Percentiles rank a stretch among this genome's conserved stretches.
Conservation (phyloP, 495 filamentous ascomycete species). For the Tuber aestivum region DNA sequence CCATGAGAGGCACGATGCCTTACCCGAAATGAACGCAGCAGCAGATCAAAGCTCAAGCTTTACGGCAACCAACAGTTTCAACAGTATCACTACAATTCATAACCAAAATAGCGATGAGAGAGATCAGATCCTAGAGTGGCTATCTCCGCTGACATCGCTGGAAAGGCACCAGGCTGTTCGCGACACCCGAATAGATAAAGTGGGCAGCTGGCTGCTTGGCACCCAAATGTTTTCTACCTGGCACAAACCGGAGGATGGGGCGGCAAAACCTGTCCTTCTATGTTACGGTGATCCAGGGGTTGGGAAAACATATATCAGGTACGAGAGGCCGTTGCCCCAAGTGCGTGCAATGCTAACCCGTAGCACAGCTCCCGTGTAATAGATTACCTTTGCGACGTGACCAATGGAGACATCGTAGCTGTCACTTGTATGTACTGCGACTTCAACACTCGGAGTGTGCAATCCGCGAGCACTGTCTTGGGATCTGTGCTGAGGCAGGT, state of each 20-base stretch:
- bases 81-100: too few relatives aligned
- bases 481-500: background rate
- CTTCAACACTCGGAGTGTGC: background rate
- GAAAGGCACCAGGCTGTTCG: background rate
- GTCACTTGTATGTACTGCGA: background rate
- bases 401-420: too few relatives aligned
- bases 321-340: background rate
- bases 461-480: background rate
- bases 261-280: background rate
- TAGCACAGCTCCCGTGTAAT: background rate
- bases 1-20: too few relatives aligned
- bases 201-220: background rate
- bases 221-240: background rate
- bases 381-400: background rate
- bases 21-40: too few relatives aligned
- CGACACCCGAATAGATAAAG: background rate
- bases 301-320: background rate
- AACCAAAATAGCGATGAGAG: too few relatives aligned
- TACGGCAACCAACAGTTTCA: too few relatives aligned
- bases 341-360: background rate
- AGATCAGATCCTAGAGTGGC: background rate
- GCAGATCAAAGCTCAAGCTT: too few relatives aligned
- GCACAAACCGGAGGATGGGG: background rate
- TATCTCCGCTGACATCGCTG: background rate
- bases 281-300: background rate